Conservation (phyloP, 2,329 filamentous ascomycete genomes). For the Hypomyces rosellus region DNA sequence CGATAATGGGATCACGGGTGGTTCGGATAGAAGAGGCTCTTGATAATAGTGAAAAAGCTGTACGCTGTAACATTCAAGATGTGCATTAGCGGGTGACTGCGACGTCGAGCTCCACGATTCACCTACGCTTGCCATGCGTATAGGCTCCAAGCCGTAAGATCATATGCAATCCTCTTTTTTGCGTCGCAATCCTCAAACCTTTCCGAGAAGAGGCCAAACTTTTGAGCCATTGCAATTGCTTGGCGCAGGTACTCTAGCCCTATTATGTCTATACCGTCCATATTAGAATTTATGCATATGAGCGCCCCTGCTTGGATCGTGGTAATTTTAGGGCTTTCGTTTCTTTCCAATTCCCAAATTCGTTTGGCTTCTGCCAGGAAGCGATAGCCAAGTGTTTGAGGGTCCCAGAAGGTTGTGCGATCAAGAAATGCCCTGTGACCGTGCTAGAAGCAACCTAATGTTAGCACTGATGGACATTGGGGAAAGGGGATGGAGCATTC, state of each 20-base stretch:
- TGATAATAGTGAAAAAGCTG: no score
- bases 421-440: background rate
- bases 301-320: slow-evolving; percentile 7
- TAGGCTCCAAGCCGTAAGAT: slow-evolving; percentile 7
- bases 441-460: no score
- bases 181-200: no score
- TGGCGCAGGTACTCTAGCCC: background rate
- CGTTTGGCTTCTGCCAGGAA: slow-evolving; percentile 5
- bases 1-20: no score
- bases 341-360: slow-evolving; percentile 5
- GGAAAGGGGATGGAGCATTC: no score
- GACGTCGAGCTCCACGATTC: background rate
- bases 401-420: slow-evolving; percentile 9
- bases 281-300: slow-evolving; percentile 6
- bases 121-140: slow-evolving; percentile 6
- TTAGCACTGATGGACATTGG: no score
- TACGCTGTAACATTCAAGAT: background rate
- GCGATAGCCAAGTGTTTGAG: slow-evolving; percentile 4
- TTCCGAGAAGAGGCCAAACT: background rate
- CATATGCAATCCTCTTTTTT: background rate
- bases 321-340: background rate
- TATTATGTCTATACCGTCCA: background rate
- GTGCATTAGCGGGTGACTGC: background rate
- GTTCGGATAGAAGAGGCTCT: no score
- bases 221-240: background rate